A percentile compares a stretch with the other conserved stretches of the same genome.
phyloP scores from a whole-genome alignment of 2,329 filamentous ascomycete genomes.

The Emergomyces pasteurianus region DNA sequence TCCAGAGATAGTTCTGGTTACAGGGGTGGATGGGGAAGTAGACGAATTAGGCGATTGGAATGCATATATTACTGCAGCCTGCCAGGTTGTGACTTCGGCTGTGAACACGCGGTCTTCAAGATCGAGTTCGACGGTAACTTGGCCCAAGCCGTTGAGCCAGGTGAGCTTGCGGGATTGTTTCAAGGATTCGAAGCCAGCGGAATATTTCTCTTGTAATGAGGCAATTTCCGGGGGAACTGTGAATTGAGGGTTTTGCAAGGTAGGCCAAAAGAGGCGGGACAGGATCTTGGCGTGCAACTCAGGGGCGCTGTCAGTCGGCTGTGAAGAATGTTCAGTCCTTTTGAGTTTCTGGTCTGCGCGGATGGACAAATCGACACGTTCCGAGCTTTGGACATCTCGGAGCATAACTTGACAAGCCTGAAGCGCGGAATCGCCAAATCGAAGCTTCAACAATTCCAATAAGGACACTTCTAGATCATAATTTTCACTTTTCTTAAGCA shows the following conservation, averaged over 20 bases:
- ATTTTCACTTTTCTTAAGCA: conserved; percentile 52
- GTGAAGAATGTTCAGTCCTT: conserved; percentile 16
- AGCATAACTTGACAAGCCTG: conserved; percentile 98
- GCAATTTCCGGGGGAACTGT: conserved; percentile 33
- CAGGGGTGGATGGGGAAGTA: conserved; percentile 6
- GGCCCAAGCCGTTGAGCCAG: conserved; percentile 75
- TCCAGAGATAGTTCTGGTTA: conserved; percentile 30
- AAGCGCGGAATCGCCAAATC: conserved; percentile 73
- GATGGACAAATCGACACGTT: conserved; percentile 57
- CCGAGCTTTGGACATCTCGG: conserved; percentile 77
- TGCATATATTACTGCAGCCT: conserved; percentile 76
- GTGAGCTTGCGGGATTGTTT: conserved; percentile 77
- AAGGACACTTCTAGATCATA: conserved; percentile 75
- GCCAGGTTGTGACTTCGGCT: conserved; percentile 65
- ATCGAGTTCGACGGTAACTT: conserved; percentile 68
- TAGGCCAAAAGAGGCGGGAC: conserved; percentile 88
- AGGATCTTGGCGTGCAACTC: conserved; percentile 71
- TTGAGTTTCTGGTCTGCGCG: conserved; percentile 38
- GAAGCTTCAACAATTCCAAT: conserved; percentile 72
- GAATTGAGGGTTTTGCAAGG: conserved; percentile 48
- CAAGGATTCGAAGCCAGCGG: conserved; percentile 61
- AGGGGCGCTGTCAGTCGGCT: conserved; percentile 24
- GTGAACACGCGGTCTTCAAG: conserved; percentile 66
- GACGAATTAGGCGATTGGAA: conserved; percentile 48
- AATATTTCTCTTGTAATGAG: conserved; percentile 57